Conservation (phyloP, 108 stramenopile species). For the Nitzschia palea region DNA sequence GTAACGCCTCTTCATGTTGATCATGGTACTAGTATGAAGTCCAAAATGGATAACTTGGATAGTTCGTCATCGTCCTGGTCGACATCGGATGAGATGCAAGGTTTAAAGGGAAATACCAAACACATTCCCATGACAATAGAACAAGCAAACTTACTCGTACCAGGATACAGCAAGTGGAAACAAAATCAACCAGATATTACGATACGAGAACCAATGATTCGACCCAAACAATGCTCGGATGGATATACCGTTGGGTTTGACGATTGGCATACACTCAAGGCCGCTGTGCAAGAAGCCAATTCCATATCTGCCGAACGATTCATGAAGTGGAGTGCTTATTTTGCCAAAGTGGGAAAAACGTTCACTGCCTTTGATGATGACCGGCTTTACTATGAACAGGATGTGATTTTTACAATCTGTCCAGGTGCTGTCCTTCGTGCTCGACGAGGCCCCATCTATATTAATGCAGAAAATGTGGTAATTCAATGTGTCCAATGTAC, state of each 20-base stretch:
- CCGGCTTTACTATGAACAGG: slow-evolving; percentile 50
- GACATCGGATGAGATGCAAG: background rate
- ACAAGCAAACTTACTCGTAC: slow-evolving; percentile 28
- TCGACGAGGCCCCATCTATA: slow-evolving; percentile 54
- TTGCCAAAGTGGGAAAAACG: slow-evolving; percentile 33
- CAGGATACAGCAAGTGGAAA: slow-evolving; percentile 24
- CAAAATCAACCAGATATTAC: slow-evolving; percentile 28
- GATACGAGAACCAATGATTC: slow-evolving; percentile 30
- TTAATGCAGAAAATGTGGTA: slow-evolving; percentile 80
- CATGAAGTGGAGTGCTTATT: slow-evolving; percentile 64
- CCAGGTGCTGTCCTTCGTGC: slow-evolving; percentile 53
- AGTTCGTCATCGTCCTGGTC: background rate
- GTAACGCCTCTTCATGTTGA: slow-evolving; percentile 19
- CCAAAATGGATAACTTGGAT: background rate
- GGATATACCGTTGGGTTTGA: slow-evolving; percentile 66
- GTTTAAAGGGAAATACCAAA: background rate
- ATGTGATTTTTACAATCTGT: slow-evolving; percentile 76
- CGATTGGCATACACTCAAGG: slow-evolving; percentile 58
- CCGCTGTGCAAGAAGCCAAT: slow-evolving; percentile 74
- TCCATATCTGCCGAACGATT: slow-evolving; percentile 70
- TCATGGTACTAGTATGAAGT: background rate
- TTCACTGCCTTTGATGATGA: slow-evolving; percentile 37
- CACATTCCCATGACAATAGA: slow-evolving; percentile 19
- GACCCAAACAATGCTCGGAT: slow-evolving; percentile 65
- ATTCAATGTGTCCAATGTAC: slow-evolving; percentile 69